Conservation (phyloP, 2,329 filamentous ascomycete genomes). For the Fusarium anthophilum region DNA sequence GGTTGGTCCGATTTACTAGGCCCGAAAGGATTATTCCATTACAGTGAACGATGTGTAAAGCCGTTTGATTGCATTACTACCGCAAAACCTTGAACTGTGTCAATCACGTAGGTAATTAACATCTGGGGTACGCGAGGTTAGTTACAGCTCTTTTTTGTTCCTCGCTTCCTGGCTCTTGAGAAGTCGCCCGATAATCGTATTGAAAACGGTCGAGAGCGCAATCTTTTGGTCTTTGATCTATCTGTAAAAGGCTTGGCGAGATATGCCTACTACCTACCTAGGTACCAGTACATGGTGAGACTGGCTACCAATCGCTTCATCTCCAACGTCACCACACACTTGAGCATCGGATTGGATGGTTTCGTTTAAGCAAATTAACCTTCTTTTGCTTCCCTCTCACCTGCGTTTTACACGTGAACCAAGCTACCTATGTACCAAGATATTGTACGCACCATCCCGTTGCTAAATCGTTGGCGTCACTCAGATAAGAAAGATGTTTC, state of each 20-base stretch:
- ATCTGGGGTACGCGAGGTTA: slow-evolving; percentile 6
- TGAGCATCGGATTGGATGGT: not conserved
- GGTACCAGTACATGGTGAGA: not conserved
- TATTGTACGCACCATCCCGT: slow-evolving; percentile 14
- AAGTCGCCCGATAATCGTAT: not conserved
- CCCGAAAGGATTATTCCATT: slow-evolving; percentile 26
- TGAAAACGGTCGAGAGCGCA: not conserved
- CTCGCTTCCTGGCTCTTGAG: slow-evolving; percentile 2
- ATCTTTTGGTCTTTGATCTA: not conserved
- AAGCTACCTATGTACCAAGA: not conserved
- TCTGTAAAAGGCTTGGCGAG: slow-evolving; percentile 24
- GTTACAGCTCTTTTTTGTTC: not conserved
- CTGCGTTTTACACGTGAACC: slow-evolving; percentile 2
- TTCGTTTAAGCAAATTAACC: slow-evolving; percentile 1
- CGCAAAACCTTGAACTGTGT: not conserved
- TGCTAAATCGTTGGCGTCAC: slow-evolving; percentile 29
- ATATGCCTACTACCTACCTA: not conserved
- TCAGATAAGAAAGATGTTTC: slow-evolving; percentile 7
- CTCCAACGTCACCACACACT: not conserved
- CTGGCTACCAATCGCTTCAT: not conserved
- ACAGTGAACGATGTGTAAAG: slow-evolving; percentile 34
- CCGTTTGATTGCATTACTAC: slow-evolving; percentile 33
- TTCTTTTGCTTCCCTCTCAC: not conserved
- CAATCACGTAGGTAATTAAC: not conserved
- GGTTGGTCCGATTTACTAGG: not conserved